Conservation (phyloP, 2,329 filamentous ascomycete species). For the Aspergillus luchuensis region DNA sequence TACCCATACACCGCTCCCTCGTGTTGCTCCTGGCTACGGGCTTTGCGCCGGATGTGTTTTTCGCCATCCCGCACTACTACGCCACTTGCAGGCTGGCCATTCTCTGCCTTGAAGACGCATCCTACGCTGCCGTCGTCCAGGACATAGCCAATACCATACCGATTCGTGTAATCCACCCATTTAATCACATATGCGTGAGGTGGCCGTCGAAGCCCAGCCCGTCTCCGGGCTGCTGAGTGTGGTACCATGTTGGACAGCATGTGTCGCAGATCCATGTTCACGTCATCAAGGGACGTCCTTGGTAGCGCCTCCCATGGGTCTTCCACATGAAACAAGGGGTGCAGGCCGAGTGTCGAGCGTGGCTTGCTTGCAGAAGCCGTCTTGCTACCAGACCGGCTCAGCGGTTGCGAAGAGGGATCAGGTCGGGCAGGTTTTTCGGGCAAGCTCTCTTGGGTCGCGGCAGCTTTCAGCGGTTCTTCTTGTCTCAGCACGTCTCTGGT, state of each 20-base stretch:
- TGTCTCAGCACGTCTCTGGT: neutral
- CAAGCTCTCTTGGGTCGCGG: conserved; percentile 1
- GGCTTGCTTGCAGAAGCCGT: conserved; percentile 28
- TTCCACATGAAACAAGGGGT: conserved; percentile 41
- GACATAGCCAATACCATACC: conserved; percentile 55
- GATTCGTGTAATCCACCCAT: conserved; percentile 57
- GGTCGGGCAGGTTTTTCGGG: conserved; percentile 14
- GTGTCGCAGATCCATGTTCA: conserved; percentile 41
- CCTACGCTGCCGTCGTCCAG: conserved; percentile 54
- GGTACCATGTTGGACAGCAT: conserved; percentile 42
- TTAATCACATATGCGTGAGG: conserved; percentile 53
- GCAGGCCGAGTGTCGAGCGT: conserved; percentile 39
- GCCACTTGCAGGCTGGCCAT: conserved; percentile 47
- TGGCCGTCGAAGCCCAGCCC: conserved; percentile 30
- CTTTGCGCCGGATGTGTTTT: conserved; percentile 49
- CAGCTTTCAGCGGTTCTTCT: neutral
- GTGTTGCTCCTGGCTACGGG: conserved; percentile 40
- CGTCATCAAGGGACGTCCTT: conserved; percentile 42
- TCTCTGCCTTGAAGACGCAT: conserved; percentile 52
- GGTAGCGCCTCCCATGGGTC: conserved; percentile 42
- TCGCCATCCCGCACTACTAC: conserved; percentile 51
- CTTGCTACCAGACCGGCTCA: conserved; percentile 33
- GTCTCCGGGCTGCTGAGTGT: conserved; percentile 35
- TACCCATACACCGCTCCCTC: conserved; percentile 35
- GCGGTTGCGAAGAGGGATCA: conserved; percentile 18